These are phyloP conservation scores for Boletus sp. DNA, from an alignment of 768 basidiomycete genomes.

Conservation along the genomic window DNA sequence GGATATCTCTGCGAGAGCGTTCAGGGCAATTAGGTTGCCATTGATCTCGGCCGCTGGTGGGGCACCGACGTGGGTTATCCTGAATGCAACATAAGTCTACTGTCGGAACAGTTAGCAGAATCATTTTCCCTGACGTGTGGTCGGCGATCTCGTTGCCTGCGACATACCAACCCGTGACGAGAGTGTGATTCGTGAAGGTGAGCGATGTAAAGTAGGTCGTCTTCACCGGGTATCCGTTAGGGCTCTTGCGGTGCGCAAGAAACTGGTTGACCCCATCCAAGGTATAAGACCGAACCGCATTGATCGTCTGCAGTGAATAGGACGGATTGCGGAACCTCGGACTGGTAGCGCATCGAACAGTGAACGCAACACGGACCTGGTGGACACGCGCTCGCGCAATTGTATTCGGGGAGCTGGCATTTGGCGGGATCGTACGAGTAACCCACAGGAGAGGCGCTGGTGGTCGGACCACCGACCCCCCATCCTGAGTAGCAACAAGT, in stretches of 20 bases:
- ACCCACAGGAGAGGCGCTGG: not conserved
- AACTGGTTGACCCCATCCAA: slow-evolving; percentile 2
- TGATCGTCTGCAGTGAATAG: slow-evolving; percentile 2
- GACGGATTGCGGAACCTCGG: not conserved
- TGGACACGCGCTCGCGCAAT: not conserved
- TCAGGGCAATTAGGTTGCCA: not conserved
- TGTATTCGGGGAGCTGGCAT: slow-evolving; percentile 2
- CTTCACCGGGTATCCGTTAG: not conserved
- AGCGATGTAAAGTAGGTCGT: slow-evolving; percentile 6
- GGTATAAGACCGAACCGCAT: not conserved
- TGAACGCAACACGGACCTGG: not conserved
- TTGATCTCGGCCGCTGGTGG: not conserved
- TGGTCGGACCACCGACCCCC: not conserved
- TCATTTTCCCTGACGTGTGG: not conserved
- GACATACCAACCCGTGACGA: slow-evolving; percentile 6
- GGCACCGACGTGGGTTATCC: slow-evolving; percentile 1
- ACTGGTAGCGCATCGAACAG: not conserved
- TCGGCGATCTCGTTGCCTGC: slow-evolving; percentile 5
- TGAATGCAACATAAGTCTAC: not conserved
- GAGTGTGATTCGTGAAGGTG: slow-evolving; percentile 4
- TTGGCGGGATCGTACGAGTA: not conserved
- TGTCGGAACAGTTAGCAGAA: not conserved
- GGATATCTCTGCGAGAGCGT: not conserved
- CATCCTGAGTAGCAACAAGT: not conserved
- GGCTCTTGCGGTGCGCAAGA: not conserved